Percentiles rank a stretch among this genome's conserved stretches.
Evolutionary conservation across 2,329 filamentous ascomycete species (phyloP).

Genomic region (Microcyclosporella mali): DNA sequence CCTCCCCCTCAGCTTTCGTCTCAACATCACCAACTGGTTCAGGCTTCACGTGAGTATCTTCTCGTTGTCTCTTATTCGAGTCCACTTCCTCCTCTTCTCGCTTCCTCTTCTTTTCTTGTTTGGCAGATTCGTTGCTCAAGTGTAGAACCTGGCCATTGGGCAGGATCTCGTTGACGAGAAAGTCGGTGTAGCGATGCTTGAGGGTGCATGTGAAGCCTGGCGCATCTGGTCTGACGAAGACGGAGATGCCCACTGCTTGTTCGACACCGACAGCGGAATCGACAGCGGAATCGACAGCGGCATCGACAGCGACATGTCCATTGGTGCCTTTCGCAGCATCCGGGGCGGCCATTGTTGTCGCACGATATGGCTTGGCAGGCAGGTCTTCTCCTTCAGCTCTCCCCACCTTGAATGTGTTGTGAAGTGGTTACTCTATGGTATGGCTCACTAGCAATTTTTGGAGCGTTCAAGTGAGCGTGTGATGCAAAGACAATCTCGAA

Average conservation of each 20-base stretch:
- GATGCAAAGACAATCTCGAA: too few species aligned
- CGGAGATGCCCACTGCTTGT: slow-evolving; percentile 53
- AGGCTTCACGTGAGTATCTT: slow-evolving; percentile 5
- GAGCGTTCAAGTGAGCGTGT: too few species aligned
- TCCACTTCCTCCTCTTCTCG: slow-evolving; percentile 12
- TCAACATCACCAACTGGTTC: background rate
- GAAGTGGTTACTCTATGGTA: too few species aligned
- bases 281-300: too few species aligned
- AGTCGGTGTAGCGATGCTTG: slow-evolving; percentile 82
- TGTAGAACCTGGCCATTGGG: slow-evolving; percentile 71
- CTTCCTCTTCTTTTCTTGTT: slow-evolving; percentile 20
- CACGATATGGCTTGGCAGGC: too few species aligned
- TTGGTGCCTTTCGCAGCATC: background rate
- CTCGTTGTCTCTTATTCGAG: slow-evolving; percentile 14
- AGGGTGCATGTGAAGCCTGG: slow-evolving; percentile 57
- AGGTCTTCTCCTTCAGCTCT: too few species aligned
- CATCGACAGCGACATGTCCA: slow-evolving; percentile 19
- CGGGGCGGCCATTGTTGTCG: too few species aligned
- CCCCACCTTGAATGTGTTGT: too few species aligned
- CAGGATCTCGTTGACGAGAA: slow-evolving; percentile 82
- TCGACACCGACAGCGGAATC: slow-evolving; percentile 37
- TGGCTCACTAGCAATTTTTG: too few species aligned
- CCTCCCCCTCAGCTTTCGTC: background rate
- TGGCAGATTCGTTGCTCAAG: slow-evolving; percentile 46
- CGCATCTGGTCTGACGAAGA: slow-evolving; percentile 54